Percentiles rank a stretch among this genome's conserved stretches.
Conservation (phyloP, 768 basidiomycete species). For the Mycena polygramma region DNA sequence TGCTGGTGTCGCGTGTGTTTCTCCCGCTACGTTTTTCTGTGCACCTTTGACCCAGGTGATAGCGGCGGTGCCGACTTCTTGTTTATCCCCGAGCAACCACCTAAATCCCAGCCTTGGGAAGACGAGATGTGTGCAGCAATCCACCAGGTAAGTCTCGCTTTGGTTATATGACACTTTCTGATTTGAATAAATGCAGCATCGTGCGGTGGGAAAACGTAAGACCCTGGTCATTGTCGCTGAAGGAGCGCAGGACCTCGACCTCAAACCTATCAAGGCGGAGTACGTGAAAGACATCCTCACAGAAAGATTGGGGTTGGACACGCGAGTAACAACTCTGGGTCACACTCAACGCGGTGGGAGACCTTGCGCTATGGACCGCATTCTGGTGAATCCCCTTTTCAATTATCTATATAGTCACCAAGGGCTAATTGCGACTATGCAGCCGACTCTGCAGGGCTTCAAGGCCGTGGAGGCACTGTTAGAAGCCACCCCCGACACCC, state of each 20-base stretch:
- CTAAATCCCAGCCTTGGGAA: slow-evolving; percentile 85
- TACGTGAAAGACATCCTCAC: slow-evolving; percentile 92
- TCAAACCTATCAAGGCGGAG: slow-evolving; percentile 93
- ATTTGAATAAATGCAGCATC: slow-evolving; percentile 69
- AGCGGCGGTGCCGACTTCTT: slow-evolving; percentile 96
- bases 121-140: slow-evolving; percentile 91
- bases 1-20: slow-evolving; percentile 86
- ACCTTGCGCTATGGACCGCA: slow-evolving; percentile 94
- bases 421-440: slow-evolving; percentile 16
- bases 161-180: slow-evolving; percentile 2
- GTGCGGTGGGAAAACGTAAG: slow-evolving; percentile 93
- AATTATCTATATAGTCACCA: too few relatives aligned
- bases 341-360: slow-evolving; percentile 97
- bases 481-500: slow-evolving; percentile 87
- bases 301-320: slow-evolving; percentile 91
- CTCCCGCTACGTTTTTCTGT: background rate
- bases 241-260: slow-evolving; percentile 88
- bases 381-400: slow-evolving; percentile 69
- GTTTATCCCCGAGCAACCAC: slow-evolving; percentile 96
- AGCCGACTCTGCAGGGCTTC: slow-evolving; percentile 97
- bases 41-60: background rate
- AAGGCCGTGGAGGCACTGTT: slow-evolving; percentile 93
- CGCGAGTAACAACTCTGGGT: slow-evolving; percentile 95
- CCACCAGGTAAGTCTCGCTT: slow-evolving; percentile 67
- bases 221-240: slow-evolving; percentile 99